phyloP scores from a whole-genome alignment of 306 rosid species.

The Lithocarpus polystachyus region DNA sequence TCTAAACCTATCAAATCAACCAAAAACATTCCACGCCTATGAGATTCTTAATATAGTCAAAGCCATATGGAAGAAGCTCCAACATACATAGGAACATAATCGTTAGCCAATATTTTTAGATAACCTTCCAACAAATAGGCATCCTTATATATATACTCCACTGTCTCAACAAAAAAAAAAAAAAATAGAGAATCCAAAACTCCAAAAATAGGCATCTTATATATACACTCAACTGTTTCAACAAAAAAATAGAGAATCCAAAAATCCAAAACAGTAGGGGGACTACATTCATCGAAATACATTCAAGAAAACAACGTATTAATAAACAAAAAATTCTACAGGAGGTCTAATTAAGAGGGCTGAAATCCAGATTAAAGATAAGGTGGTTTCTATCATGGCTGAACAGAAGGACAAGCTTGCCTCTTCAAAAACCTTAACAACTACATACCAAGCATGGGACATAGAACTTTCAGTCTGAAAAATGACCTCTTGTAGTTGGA shows the following conservation, averaged over 20 bases:
- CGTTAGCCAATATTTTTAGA: background rate
- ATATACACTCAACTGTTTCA: too few relatives aligned
- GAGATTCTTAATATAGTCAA: background rate
- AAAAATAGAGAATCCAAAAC: too few relatives aligned
- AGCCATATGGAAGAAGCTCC: background rate
- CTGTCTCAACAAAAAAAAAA: too few relatives aligned
- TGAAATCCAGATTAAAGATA: background rate
- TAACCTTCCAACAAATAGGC: background rate
- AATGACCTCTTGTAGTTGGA: background rate
- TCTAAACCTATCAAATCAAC: background rate
- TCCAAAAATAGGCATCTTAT: too few relatives aligned
- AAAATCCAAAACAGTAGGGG: too few relatives aligned
- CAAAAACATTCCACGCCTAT: background rate
- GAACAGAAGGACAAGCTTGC: background rate
- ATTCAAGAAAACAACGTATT: too few relatives aligned
- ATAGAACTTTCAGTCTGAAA: background rate
- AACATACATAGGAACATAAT: background rate
- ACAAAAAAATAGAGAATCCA: too few relatives aligned
- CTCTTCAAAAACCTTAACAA: background rate
- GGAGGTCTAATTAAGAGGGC: background rate
- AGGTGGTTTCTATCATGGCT: background rate
- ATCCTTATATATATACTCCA: background rate
- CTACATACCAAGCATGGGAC: background rate
- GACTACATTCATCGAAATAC: too few relatives aligned
- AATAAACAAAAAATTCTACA: background rate